Conservation (phyloP, 2,329 filamentous ascomycete genomes). For the Bipolaris oryzae region DNA sequence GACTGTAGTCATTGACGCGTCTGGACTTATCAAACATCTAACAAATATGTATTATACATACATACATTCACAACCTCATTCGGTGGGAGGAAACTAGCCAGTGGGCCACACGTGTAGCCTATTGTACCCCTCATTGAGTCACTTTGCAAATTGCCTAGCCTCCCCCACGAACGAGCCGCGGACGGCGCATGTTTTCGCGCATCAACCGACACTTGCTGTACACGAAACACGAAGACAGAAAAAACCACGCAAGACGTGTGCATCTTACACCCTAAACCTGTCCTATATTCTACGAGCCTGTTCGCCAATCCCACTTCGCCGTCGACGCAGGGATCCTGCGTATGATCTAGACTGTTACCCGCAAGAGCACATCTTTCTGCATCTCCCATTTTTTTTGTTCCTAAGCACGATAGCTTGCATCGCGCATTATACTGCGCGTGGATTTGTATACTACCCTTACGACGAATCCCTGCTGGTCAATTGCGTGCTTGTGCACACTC, state of each 20-base stretch:
- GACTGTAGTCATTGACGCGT: background rate
- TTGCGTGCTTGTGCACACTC: slow-evolving; percentile 24
- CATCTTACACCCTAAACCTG: background rate
- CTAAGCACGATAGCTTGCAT: background rate
- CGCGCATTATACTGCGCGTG: slow-evolving; percentile 10
- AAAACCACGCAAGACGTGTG: background rate
- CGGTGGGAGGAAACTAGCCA: background rate
- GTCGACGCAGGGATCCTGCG: slow-evolving; percentile 29
- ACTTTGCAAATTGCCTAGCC: slow-evolving; percentile 3
- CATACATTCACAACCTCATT: too few species aligned
- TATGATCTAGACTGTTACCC: slow-evolving; percentile 13
- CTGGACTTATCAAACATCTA: background rate
- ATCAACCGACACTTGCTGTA: background rate
- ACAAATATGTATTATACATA: slow-evolving; percentile 7
- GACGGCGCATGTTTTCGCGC: background rate
- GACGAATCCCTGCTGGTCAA: slow-evolving; percentile 23
- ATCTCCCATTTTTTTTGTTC: background rate
- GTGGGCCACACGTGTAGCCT: background rate
- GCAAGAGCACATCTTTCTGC: slow-evolving; percentile 19
- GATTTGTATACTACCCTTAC: slow-evolving; percentile 15
- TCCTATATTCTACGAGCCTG: background rate
- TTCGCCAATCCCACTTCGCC: slow-evolving; percentile 26
- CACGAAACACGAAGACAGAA: background rate
- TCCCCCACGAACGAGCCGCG: background rate
- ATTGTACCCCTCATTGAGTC: slow-evolving; percentile 2